Evolutionary conservation across 306 rosid species (phyloP).

Genomic region (Prunus padus): DNA sequence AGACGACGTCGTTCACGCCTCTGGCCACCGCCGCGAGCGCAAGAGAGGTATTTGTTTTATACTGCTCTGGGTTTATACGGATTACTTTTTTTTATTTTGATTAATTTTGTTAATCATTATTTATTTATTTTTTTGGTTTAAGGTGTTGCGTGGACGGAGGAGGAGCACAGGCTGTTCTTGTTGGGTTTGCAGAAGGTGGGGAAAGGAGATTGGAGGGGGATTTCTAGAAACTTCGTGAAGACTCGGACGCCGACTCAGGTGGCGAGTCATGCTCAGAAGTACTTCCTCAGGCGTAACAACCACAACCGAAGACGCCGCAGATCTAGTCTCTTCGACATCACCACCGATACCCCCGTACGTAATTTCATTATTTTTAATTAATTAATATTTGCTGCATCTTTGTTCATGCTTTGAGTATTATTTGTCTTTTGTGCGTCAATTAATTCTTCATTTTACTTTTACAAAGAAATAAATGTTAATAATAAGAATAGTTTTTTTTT

Average conservation of each 20-base stretch:
- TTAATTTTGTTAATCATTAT: neutral
- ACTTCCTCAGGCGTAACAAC: constrained; percentile 79
- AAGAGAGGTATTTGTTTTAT: constrained; percentile 54
- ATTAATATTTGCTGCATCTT: neutral
- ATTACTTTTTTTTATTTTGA: constrained; percentile 1
- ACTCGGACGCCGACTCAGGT: constrained; percentile 94
- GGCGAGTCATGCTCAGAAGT: constrained; percentile 94
- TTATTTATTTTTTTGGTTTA: neutral
- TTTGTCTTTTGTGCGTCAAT: neutral
- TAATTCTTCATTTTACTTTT: neutral
- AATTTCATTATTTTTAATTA: neutral
- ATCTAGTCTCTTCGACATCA: constrained; percentile 91
- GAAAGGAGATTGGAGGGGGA: constrained; percentile 97
- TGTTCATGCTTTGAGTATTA: neutral
- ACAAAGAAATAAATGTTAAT: no score
- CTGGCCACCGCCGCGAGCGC: constrained; percentile 70
- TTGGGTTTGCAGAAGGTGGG: constrained; percentile 79
- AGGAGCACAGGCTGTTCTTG: constrained; percentile 74
- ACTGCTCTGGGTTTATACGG: neutral
- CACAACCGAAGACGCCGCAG: constrained; percentile 82
- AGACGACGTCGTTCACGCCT: constrained; percentile 83
- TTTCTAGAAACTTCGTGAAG: constrained; percentile 85
- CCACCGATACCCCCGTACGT: constrained; percentile 55
- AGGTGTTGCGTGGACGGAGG: constrained; percentile 94
- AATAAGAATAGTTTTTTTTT: neutral